These are phyloP conservation scores for Acanthamoeba polyphaga DNA, from an alignment of 208 protist species.

Conservation along the genomic window DNA sequence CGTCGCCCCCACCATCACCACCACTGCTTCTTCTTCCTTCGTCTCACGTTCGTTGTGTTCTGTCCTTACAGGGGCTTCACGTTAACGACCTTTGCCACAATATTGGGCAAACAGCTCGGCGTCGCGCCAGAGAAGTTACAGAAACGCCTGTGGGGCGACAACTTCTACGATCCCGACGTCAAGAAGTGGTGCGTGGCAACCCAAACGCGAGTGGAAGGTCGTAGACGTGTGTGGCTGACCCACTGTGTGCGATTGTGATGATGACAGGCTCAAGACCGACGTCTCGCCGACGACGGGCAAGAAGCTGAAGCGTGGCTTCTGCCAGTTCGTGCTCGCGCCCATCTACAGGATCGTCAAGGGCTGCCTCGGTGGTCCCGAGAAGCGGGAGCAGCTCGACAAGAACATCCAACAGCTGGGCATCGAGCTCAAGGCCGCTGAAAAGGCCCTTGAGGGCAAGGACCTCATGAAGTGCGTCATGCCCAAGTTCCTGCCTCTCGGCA, in stretches of 20 bases:
- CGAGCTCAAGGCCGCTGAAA: slow-evolving; percentile 94
- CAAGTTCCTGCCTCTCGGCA: slow-evolving; percentile 85
- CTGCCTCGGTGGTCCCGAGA: not conserved
- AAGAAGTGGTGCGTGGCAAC: slow-evolving; percentile 93
- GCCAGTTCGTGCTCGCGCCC: slow-evolving; percentile 98
- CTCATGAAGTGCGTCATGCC: slow-evolving; percentile 98
- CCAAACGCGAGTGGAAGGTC: too few relatives aligned
- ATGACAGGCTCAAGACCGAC: not conserved
- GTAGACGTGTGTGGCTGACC: too few relatives aligned
- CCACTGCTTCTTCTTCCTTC: too few relatives aligned
- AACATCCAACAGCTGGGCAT: slow-evolving; percentile 96
- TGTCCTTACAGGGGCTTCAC: slow-evolving; percentile 95
- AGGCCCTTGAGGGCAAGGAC: slow-evolving; percentile 93
- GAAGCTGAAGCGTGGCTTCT: slow-evolving; percentile 93
- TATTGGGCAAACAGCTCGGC: slow-evolving; percentile 97
- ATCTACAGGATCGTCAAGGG: slow-evolving; percentile 97
- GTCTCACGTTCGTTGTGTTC: not conserved
- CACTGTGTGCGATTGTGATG: not conserved
- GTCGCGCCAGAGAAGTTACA: slow-evolving; percentile 92
- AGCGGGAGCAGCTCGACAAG: not conserved
- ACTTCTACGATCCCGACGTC: slow-evolving; percentile 96
- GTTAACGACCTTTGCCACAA: slow-evolving; percentile 95
- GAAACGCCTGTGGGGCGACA: slow-evolving; percentile 98
- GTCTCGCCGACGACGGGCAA: slow-evolving; percentile 81
- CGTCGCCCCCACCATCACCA: too few relatives aligned